A percentile compares a stretch with the other conserved stretches of the same genome.
Conservation (phyloP, 2,329 filamentous ascomycete genomes). For the Penicillium sp. region DNA sequence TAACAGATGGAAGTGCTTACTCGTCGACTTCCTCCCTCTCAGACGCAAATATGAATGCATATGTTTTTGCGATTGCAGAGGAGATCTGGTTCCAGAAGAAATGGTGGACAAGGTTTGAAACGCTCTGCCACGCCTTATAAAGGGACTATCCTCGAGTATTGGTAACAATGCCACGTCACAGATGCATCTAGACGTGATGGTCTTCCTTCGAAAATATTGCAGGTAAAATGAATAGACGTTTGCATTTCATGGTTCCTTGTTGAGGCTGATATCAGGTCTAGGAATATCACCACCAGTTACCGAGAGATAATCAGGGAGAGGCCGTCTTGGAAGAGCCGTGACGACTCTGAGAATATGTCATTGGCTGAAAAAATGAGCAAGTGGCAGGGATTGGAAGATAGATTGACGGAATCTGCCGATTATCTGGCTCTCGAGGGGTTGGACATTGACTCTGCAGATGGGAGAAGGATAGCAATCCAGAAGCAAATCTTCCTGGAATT, state of each 20-base stretch:
- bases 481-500: background rate
- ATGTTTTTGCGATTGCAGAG: background rate
- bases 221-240: background rate
- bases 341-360: background rate
- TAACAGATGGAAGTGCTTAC: background rate
- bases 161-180: background rate
- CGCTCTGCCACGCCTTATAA: background rate
- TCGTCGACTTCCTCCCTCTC: background rate
- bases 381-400: background rate
- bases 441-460: background rate
- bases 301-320: background rate
- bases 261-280: background rate
- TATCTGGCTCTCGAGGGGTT: background rate
- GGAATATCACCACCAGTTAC: background rate
- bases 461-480: background rate
- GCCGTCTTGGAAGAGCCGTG: background rate
- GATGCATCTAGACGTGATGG: background rate
- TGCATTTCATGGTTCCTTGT: background rate
- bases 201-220: background rate
- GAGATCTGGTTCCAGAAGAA: background rate
- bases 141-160: background rate
- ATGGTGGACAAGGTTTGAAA: background rate
- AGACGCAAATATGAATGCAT: background rate
- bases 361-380: background rate
- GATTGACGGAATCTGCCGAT: background rate